Conservation (phyloP, 345 rosid species). For the Iberis pinnata region DNA sequence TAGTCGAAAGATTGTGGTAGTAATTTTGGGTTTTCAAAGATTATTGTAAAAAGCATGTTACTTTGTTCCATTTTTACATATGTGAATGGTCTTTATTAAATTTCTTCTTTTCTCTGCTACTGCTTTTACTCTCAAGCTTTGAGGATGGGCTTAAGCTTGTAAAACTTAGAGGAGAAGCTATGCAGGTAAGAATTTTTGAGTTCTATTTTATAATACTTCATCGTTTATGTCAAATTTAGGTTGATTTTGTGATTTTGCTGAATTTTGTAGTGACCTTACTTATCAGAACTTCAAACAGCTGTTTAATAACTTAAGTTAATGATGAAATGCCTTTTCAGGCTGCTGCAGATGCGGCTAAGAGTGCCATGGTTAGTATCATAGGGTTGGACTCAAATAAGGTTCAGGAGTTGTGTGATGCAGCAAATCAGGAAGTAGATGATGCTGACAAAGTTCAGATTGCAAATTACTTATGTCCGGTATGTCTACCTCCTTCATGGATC, state of each 20-base stretch:
- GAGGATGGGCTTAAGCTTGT: conserved; percentile 96
- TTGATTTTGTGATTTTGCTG: neutral
- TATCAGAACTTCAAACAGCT: conserved; percentile 5
- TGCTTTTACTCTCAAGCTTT: conserved; percentile 45
- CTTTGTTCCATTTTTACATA: neutral
- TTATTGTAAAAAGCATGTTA: neutral
- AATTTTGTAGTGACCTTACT: neutral
- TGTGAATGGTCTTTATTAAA: neutral
- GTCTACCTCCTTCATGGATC: conserved; percentile 6
- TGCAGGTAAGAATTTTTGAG: conserved; percentile 55
- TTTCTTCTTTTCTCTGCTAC: conserved; percentile 12
- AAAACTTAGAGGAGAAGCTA: conserved; percentile 94
- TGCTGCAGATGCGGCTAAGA: conserved; percentile 89
- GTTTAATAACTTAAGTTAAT: conserved; percentile 9
- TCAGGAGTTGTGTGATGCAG: conserved; percentile 84
- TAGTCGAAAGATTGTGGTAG: too few species aligned
- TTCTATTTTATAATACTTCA: neutral
- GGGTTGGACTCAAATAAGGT: conserved; percentile 84
- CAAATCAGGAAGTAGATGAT: conserved; percentile 80
- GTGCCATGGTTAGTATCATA: conserved; percentile 96
- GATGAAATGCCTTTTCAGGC: conserved; percentile 40
- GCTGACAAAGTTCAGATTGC: conserved; percentile 87
- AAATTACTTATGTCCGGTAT: conserved; percentile 77
- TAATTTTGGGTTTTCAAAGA: too few species aligned
- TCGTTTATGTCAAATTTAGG: too few species aligned